Conservation (phyloP, 164 flowering plant genomes). For the Macadamia tetraphylla region DNA sequence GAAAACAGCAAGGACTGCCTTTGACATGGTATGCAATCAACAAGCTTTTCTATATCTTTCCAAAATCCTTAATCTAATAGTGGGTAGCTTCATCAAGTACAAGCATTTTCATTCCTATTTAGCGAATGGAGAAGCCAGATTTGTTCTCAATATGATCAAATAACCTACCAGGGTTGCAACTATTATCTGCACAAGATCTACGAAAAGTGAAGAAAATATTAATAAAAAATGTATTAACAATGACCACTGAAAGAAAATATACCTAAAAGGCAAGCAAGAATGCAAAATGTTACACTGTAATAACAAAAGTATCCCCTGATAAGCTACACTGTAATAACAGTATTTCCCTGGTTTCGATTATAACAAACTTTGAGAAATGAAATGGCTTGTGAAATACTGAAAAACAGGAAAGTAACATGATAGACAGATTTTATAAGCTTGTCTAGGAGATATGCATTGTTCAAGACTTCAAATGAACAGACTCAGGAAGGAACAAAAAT, state of each 20-base stretch:
- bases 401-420: not conserved
- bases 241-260: not conserved
- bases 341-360: too few relatives aligned
- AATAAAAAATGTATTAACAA: not conserved
- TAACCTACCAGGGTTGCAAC: constrained; percentile 98
- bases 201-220: not conserved
- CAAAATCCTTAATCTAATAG: constrained; percentile 88
- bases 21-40: constrained; percentile 89
- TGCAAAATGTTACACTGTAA: too few relatives aligned
- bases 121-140: constrained; percentile 70
- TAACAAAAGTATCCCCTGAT: too few relatives aligned
- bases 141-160: constrained; percentile 90
- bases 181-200: constrained; percentile 51
- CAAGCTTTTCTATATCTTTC: constrained; percentile 82
- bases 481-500: not conserved
- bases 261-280: too few relatives aligned
- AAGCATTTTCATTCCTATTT: constrained; percentile 85
- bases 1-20: constrained; percentile 88
- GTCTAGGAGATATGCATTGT: not conserved
- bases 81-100: constrained; percentile 94
- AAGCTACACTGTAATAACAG: too few relatives aligned
- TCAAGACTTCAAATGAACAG: too few relatives aligned
- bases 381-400: too few relatives aligned
- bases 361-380: too few relatives aligned
- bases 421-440: too few relatives aligned